A percentile compares a stretch with the other conserved stretches of the same genome.
These are phyloP conservation scores for Phialocephala subalpina DNA, from an alignment of 2,329 filamentous ascomycete genomes.

Conservation along the genomic window DNA sequence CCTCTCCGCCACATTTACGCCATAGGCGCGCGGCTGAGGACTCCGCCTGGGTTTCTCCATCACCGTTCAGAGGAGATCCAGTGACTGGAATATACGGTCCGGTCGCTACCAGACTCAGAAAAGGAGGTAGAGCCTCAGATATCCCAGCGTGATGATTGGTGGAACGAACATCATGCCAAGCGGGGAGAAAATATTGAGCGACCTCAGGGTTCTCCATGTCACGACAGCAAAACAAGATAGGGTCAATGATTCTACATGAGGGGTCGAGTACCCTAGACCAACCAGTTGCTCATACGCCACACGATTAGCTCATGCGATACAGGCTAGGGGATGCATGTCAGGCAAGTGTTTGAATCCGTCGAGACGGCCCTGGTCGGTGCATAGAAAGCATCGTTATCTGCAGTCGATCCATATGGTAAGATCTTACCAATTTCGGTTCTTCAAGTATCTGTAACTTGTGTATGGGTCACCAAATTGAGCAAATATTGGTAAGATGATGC, in stretches of 20 bases:
- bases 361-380: not conserved
- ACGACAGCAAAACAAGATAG: not conserved
- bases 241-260: not conserved
- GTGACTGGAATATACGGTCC: constrained; percentile 18
- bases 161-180: constrained; percentile 2
- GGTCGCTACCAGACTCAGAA: constrained; percentile 17
- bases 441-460: not conserved
- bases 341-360: not conserved
- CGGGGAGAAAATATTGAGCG: constrained; percentile 4
- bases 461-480: not conserved
- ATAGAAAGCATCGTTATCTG: not conserved
- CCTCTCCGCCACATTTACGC: constrained; percentile 7
- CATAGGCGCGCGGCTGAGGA: constrained; percentile 27
- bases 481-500: not conserved
- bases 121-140: constrained; percentile 9
- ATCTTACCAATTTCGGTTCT: not conserved
- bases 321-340: not conserved
- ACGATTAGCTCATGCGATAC: not conserved
- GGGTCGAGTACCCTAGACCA: not conserved
- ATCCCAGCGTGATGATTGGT: constrained; percentile 4
- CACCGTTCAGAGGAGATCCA: not conserved
- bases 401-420: not conserved
- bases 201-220: not conserved
- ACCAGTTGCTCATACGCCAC: not conserved
- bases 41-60: constrained; percentile 12